Evolutionary conservation across 2,329 filamentous ascomycete species (phyloP).

Genomic region (Penicillium sp.): DNA sequence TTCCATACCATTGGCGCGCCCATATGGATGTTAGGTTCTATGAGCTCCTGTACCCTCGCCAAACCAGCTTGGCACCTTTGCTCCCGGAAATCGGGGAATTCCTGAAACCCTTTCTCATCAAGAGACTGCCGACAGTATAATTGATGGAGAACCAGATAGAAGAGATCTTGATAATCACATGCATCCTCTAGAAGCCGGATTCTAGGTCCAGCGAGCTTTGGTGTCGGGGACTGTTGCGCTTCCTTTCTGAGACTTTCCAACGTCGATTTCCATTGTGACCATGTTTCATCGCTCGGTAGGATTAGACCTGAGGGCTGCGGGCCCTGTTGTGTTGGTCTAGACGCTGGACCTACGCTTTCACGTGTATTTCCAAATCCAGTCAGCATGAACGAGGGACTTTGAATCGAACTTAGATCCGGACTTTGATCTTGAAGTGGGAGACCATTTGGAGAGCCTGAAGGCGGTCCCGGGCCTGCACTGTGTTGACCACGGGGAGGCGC

Average conservation of each 20-base stretch:
- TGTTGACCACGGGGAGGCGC: not conserved
- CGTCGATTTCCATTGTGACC: slow-evolving; percentile 8
- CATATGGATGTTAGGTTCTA: slow-evolving; percentile 43
- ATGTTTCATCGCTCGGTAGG: slow-evolving; percentile 1
- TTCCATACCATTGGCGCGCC: not conserved
- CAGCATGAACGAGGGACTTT: not conserved
- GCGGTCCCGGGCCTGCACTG: not conserved
- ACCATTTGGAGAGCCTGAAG: not conserved
- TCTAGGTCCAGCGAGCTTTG: slow-evolving; percentile 40
- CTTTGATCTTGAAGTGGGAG: not conserved
- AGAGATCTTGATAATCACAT: slow-evolving; percentile 54
- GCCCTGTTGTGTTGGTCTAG: not conserved
- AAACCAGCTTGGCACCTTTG: slow-evolving; percentile 28
- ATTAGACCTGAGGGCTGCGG: not conserved
- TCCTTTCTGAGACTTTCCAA: not conserved
- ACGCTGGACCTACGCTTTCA: not conserved
- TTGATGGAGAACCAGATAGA: slow-evolving; percentile 67
- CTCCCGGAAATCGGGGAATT: slow-evolving; percentile 40
- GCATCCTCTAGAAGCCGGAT: slow-evolving; percentile 58
- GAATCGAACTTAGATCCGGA: not conserved
- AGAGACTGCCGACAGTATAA: slow-evolving; percentile 59
- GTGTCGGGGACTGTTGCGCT: not conserved
- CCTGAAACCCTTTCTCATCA: slow-evolving; percentile 22
- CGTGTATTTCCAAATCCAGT: not conserved
- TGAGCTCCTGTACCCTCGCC: slow-evolving; percentile 36